Conservation (phyloP, 148 eudicot genomes). For the Arctostaphylos glauca region DNA sequence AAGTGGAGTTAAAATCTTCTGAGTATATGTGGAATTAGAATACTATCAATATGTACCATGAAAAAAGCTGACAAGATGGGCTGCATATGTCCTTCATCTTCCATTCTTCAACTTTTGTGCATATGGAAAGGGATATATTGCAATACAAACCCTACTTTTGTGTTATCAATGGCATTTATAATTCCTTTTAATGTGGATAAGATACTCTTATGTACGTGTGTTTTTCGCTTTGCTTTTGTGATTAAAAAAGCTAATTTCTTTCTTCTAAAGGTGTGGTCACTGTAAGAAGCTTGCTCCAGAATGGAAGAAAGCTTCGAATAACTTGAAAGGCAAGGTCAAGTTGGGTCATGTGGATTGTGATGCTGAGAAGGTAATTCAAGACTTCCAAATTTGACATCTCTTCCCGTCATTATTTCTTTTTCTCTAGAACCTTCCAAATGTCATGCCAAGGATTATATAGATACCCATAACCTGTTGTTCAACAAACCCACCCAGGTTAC, state of each 20-base stretch:
- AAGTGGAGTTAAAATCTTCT: background rate
- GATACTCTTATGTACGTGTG: background rate
- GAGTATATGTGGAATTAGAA: background rate
- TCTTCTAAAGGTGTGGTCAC: conserved; percentile 78
- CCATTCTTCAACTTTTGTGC: background rate
- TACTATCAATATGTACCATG: background rate
- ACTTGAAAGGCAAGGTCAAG: conserved; percentile 87
- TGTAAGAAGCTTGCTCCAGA: conserved; percentile 99
- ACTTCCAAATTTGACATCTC: background rate
- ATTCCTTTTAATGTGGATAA: background rate
- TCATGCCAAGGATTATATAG: background rate
- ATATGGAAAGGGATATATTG: background rate
- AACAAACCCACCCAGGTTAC: background rate
- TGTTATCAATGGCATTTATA: background rate
- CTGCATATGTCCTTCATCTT: background rate
- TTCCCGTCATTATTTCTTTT: background rate
- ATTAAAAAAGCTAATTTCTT: background rate
- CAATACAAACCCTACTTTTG: background rate
- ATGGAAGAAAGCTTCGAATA: conserved; percentile 94
- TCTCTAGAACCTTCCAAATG: background rate
- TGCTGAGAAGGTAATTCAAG: conserved; percentile 69
- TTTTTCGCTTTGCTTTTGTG: background rate
- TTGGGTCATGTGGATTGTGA: conserved; percentile 95
- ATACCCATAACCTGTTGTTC: background rate
- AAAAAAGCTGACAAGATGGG: background rate